phyloP scores from a whole-genome alignment of 2,329 filamentous ascomycete genomes.

The Venturia carpophila region DNA sequence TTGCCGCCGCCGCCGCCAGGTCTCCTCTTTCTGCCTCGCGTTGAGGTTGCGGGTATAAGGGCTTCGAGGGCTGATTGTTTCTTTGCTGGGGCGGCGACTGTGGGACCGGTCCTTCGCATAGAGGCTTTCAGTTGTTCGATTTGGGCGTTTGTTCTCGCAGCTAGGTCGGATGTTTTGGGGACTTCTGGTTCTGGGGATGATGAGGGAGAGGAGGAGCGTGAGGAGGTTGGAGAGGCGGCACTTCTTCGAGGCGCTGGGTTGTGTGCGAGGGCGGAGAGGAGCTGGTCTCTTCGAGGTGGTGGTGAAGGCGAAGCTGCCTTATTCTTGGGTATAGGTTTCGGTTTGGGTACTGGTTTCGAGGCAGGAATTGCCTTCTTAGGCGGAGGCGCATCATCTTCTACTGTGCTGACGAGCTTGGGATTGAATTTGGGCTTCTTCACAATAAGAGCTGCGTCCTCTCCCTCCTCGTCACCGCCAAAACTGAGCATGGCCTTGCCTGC shows the following conservation, averaged over 20 bases:
- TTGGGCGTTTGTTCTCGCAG: conserved; percentile 60
- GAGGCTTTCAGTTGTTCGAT: conserved; percentile 74
- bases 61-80: conserved; percentile 62
- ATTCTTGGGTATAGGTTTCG: conserved; percentile 30
- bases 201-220: conserved; percentile 23
- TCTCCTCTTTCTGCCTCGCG: conserved; percentile 61
- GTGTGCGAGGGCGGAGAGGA: conserved; percentile 22
- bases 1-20: conserved; percentile 48
- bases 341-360: conserved; percentile 6
- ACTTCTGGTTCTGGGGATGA: not conserved
- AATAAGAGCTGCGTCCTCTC: conserved; percentile 48
- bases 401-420: conserved; percentile 56
- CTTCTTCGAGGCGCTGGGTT: conserved; percentile 6
- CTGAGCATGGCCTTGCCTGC: conserved; percentile 68
- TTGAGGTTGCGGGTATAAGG: conserved; percentile 66
- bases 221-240: conserved; percentile 25
- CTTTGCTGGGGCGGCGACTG: conserved; percentile 35
- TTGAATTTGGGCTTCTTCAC: conserved; percentile 74
- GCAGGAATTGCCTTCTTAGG: conserved; percentile 9
- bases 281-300: conserved; percentile 22
- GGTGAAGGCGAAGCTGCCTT: conserved; percentile 26
- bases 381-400: conserved; percentile 27
- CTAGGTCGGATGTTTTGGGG: conserved; percentile 4
- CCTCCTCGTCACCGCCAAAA: conserved; percentile 61
- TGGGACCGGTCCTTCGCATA: conserved; percentile 57